phyloP scores from a whole-genome alignment of 2,329 filamentous ascomycete species.

The Sarocladium strictum region DNA sequence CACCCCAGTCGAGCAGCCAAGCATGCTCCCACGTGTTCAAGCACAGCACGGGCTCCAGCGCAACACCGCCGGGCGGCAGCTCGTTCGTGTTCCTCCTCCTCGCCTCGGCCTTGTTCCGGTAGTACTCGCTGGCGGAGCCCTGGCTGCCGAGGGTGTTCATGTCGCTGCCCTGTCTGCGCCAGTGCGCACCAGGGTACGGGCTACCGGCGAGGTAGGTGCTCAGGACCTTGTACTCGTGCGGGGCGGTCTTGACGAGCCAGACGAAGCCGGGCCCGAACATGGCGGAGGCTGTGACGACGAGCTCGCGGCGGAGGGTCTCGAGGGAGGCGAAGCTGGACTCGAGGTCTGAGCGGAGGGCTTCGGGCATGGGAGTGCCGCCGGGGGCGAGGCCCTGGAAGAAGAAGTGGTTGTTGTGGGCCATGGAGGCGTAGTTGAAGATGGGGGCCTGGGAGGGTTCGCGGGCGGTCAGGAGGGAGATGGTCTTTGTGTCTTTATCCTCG shows the following conservation, averaged over 20 bases:
- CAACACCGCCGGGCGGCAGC: conserved; percentile 59
- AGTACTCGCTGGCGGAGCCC: conserved; percentile 29
- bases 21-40: conserved; percentile 96
- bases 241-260: conserved; percentile 70
- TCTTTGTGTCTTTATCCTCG: conserved; percentile 55
- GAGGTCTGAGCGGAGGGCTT: conserved; percentile 52
- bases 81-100: conserved; percentile 21
- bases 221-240: conserved; percentile 59
- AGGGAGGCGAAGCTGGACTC: conserved; percentile 71
- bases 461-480: conserved; percentile 68
- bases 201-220: conserved; percentile 88
- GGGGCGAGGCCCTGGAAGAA: conserved; percentile 60
- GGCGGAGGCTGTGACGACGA: conserved; percentile 71
- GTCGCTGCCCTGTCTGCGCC: conserved; percentile 63
- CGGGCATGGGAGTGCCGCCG: conserved; percentile 45
- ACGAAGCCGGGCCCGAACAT: conserved; percentile 98
- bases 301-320: conserved; percentile 73
- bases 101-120: conserved; percentile 31
- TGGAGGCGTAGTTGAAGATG: conserved; percentile 93
- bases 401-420: conserved; percentile 87
- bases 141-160: conserved; percentile 56
- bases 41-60: conserved; percentile 74
- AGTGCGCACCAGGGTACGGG: conserved; percentile 80
- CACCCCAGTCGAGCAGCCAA: conserved; percentile 76
- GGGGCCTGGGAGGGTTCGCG: conserved; percentile 72